Percentiles rank a stretch among this genome's conserved stretches.
These are phyloP conservation scores for Mycena filopes DNA, from an alignment of 768 basidiomycete species.

Conservation along the genomic window DNA sequence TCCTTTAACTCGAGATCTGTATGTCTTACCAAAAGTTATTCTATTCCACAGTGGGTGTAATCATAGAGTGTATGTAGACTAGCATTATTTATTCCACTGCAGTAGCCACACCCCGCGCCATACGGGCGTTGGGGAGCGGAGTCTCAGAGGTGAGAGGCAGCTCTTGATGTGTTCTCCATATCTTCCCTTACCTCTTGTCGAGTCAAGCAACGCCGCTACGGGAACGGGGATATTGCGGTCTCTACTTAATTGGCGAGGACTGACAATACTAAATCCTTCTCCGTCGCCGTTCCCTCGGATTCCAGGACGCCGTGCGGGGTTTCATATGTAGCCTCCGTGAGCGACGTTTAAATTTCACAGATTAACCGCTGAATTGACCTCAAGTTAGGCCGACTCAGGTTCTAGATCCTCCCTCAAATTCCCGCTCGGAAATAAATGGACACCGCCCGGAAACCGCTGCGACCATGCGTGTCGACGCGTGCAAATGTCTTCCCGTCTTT, in stretches of 20 bases:
- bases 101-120: background rate
- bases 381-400: background rate
- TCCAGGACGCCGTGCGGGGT: background rate
- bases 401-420: too few relatives aligned
- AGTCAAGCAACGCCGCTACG: too few relatives aligned
- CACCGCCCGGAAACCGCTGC: too few relatives aligned
- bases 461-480: too few relatives aligned
- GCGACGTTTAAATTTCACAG: constrained; percentile 12
- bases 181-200: too few relatives aligned
- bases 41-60: constrained; percentile 18
- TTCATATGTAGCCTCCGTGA: background rate
- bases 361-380: background rate
- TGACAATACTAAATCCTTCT: too few relatives aligned
- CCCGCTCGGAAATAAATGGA: background rate
- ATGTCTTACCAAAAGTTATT: constrained; percentile 16
- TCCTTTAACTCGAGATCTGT: background rate
- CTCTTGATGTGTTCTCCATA: too few relatives aligned
- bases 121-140: background rate
- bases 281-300: background rate
- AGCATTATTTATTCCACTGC: constrained; percentile 8
- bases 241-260: too few relatives aligned
- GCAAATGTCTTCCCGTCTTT: too few relatives aligned
- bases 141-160: background rate
- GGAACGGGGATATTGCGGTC: too few relatives aligned
- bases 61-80: constrained; percentile 22